Percentiles rank a stretch among this genome's conserved stretches.
These are phyloP conservation scores for Lepidium aucheri DNA, from an alignment of 345 rosid species.

Conservation along the genomic window DNA sequence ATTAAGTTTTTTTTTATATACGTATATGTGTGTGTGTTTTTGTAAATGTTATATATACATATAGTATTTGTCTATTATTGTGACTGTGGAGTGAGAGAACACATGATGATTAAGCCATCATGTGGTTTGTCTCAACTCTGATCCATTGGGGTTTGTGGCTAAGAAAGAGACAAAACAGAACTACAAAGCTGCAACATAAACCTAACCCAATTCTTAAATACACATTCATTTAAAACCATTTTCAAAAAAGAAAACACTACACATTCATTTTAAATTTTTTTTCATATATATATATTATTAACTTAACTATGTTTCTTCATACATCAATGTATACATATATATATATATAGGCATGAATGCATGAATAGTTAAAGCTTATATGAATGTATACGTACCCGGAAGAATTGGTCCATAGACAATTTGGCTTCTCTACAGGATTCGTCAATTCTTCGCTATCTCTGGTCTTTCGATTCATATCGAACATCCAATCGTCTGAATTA, in stretches of 20 bases:
- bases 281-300: no score
- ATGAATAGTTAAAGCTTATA: not conserved
- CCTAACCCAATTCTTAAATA: not conserved
- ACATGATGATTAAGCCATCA: slow-evolving; percentile 51
- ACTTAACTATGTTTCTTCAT: not conserved
- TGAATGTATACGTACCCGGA: slow-evolving; percentile 25
- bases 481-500: slow-evolving; percentile 78
- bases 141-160: slow-evolving; percentile 21
- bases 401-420: slow-evolving; percentile 26
- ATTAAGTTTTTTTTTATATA: no score
- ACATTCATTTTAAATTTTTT: not conserved
- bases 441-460: slow-evolving; percentile 37
- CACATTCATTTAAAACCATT: not conserved
- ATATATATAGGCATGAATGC: slow-evolving; percentile 27
- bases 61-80: not conserved
- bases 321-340: not conserved
- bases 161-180: slow-evolving; percentile 14
- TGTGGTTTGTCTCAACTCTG: slow-evolving; percentile 34
- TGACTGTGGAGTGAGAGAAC: not conserved
- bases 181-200: slow-evolving; percentile 13
- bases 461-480: slow-evolving; percentile 51
- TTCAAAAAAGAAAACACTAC: no score
- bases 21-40: not conserved
- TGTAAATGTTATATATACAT: not conserved
- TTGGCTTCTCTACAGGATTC: slow-evolving; percentile 35